Percentiles rank a stretch among this genome's conserved stretches.
Conservation (phyloP, 176 grass and related monocot genomes). For the Puccinellia tenuiflora region DNA sequence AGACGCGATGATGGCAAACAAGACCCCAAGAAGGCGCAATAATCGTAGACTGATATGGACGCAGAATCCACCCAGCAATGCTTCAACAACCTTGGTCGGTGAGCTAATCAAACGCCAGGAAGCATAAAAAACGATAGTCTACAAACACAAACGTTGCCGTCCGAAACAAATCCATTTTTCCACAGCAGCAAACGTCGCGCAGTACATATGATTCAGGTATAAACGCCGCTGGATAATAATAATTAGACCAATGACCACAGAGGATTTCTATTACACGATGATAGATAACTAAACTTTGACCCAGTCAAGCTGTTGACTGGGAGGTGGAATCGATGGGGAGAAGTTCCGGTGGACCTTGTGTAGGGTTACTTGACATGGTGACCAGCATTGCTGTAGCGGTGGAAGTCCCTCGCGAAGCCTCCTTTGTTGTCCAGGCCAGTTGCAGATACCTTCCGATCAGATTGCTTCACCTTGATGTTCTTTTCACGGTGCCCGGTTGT, state of each 20-base stretch:
- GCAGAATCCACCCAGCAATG: background rate
- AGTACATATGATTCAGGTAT: constrained; percentile 6
- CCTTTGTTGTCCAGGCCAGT: constrained; percentile 44
- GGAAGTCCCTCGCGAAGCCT: constrained; percentile 36
- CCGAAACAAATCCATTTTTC: background rate
- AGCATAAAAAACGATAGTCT: background rate
- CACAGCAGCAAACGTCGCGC: background rate
- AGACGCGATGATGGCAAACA: constrained; percentile 1
- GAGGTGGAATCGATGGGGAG: background rate
- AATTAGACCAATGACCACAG: background rate
- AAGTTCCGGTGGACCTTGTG: constrained; percentile 49
- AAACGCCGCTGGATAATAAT: background rate
- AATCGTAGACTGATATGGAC: background rate
- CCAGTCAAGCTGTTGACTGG: background rate
- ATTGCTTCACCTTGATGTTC: constrained; percentile 53
- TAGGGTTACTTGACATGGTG: constrained; percentile 46
- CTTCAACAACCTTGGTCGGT: background rate
- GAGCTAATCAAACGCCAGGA: background rate
- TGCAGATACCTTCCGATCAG: constrained; percentile 46
- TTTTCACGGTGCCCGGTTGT: constrained; percentile 42
- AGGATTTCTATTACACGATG: background rate
- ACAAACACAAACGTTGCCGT: background rate
- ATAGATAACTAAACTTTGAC: background rate
- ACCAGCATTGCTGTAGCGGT: constrained; percentile 29
- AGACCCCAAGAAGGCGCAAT: background rate